Evolutionary conservation across 2,329 filamentous ascomycete species (phyloP), one percentile per base, ranked within the genome.

Genomic region (Herpomyces periplanetae): DNA sequence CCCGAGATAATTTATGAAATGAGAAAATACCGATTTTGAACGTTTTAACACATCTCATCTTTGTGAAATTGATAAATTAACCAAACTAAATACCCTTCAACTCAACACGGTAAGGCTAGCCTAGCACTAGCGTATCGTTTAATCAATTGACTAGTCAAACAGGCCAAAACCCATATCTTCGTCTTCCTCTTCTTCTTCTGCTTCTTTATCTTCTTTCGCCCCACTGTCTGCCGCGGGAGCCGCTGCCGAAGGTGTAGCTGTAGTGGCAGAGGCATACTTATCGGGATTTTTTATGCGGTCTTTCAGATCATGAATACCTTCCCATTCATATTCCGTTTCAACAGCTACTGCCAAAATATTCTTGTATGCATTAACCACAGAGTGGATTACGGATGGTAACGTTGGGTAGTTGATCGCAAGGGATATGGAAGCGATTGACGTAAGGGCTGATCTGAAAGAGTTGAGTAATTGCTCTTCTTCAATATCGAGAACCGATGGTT

Each of bases 281-380:
- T 96, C 80, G 32, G 84, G 84, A 59, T 96, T 91, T 48, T 69
- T 69, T 37, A 96, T 88, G 43, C 80, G 71, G 51, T 96, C 80
- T 65, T 96, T 96, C 50, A 96, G 64, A 48, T 87, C 55, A 37
- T 84, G 60, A 37, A 96, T 87, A 45, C 68, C 69, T 35, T 73
- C 60, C 75, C 80, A 96, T 46, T 58, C 62, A 54, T 62, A 63
- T 31, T 85, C 73, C 34, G 68, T 88, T 46, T 60, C 55, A 36
- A 96, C 43, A 35, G 80, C 84, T 35, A 88, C 59, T 31, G 80
- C 53, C 32, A 91, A 50, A 31, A 65, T 49, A 40, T 87, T 88
- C 71, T 96, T 96, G 68, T 96, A 96, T 36, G 51, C 44, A 59
- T 91, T 96, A 56, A 91, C 53, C 30, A 96, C 34, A 30, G 69